phyloP scores from a whole-genome alignment of 1,284 basidiomycete species.

The Boletus austroedulis region DNA sequence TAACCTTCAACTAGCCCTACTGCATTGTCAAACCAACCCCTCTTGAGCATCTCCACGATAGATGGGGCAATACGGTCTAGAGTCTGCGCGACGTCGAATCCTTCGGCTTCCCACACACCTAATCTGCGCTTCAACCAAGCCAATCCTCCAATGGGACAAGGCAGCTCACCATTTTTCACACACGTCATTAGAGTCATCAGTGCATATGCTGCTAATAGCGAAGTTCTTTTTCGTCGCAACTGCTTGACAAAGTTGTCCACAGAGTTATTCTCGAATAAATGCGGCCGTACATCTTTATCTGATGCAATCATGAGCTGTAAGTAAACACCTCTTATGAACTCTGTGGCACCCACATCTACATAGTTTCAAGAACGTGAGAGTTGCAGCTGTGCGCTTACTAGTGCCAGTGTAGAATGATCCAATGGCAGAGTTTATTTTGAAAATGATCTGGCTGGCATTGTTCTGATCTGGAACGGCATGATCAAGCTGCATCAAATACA shows the following conservation, averaged over 20 bases:
- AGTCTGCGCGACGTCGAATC: neutral
- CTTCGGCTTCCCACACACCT: neutral
- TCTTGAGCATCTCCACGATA: neutral
- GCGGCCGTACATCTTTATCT: neutral
- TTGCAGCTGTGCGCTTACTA: neutral
- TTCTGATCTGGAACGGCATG: neutral
- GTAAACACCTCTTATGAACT: neutral
- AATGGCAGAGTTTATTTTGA: neutral
- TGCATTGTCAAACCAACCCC: neutral
- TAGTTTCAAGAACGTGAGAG: neutral
- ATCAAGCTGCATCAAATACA: neutral
- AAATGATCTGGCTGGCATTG: neutral
- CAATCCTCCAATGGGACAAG: neutral
- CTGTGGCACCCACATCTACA: neutral
- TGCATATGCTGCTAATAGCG: neutral
- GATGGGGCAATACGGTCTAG: neutral
- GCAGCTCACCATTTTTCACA: neutral
- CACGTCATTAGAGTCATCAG: neutral
- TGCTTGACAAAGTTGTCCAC: neutral
- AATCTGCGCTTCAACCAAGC: neutral
- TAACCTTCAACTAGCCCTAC: neutral
- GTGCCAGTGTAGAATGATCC: neutral
- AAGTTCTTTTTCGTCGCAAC: neutral
- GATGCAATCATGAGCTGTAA: neutral
- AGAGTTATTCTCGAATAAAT: neutral